Percentiles rank a stretch among this genome's conserved stretches.
Evolutionary conservation across 83 land plant genomes (phyloP).

Genomic region (Thuja plicata): DNA sequence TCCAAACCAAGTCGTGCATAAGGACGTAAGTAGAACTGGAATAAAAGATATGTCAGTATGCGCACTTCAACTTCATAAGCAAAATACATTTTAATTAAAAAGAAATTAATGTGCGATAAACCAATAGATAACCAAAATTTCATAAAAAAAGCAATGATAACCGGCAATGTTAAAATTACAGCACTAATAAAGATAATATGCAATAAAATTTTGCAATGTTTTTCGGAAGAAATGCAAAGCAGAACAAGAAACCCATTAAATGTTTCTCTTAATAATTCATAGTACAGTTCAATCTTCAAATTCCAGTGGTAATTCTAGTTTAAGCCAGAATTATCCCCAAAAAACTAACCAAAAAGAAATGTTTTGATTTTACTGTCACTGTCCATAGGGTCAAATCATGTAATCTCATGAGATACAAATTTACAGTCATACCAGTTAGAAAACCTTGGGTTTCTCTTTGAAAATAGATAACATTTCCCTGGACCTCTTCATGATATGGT

Average conservation of each 20-base stretch:
- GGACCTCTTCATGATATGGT: neutral
- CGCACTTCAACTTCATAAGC: neutral
- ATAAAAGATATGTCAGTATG: neutral
- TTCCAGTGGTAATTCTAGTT: neutral
- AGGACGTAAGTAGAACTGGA: slow-evolving; percentile 92
- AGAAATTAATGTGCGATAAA: neutral
- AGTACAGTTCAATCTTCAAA: slow-evolving; percentile 2
- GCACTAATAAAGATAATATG: neutral
- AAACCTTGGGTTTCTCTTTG: neutral
- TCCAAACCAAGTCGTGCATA: slow-evolving; percentile 78
- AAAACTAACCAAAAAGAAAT: neutral
- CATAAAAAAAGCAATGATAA: neutral
- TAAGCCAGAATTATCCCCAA: neutral
- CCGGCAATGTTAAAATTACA: neutral
- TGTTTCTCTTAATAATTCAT: neutral
- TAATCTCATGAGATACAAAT: neutral
- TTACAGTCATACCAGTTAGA: neutral
- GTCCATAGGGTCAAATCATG: neutral
- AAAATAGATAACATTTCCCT: neutral
- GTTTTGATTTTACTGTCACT: neutral
- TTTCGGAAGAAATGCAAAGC: neutral
- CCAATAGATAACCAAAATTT: neutral
- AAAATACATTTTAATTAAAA: neutral
- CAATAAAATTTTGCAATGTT: neutral
- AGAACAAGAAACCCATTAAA: slow-evolving; percentile 2